A percentile compares a stretch with the other conserved stretches of the same genome.
Evolutionary conservation across 2,329 filamentous ascomycete genomes (phyloP).

Genomic region (Aspergillus sp.): DNA sequence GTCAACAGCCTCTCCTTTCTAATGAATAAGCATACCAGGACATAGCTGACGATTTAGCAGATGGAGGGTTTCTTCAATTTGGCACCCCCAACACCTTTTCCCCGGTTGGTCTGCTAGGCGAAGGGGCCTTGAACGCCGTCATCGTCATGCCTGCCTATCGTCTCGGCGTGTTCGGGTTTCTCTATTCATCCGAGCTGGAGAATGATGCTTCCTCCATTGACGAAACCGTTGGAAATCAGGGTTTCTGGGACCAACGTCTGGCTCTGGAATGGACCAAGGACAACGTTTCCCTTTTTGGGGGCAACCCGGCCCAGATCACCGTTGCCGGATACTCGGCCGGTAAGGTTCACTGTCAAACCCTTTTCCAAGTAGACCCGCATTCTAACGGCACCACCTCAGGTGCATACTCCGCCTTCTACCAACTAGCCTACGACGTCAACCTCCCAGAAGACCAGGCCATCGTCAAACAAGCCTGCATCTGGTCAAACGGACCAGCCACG

Average conservation of each 20-base stretch:
- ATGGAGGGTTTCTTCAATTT: constrained; percentile 59
- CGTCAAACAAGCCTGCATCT: constrained; percentile 54
- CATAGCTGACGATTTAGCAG: constrained; percentile 24
- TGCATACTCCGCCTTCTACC: constrained; percentile 57
- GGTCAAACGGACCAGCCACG: constrained; percentile 53
- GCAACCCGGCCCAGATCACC: constrained; percentile 52
- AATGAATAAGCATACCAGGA: too few relatives aligned
- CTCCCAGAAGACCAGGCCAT: constrained; percentile 47
- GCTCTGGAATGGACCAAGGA: constrained; percentile 58
- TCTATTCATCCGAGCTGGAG: constrained; percentile 50
- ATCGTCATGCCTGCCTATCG: constrained; percentile 58
- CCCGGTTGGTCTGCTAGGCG: constrained; percentile 47
- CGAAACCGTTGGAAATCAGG: constrained; percentile 49
- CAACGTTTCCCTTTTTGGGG: constrained; percentile 53
- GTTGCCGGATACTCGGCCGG: constrained; percentile 58
- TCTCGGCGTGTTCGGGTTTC: constrained; percentile 57
- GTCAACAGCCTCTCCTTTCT: constrained; percentile 15
- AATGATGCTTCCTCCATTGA: constrained; percentile 38
- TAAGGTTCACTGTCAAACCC: constrained; percentile 13
- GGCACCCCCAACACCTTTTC: constrained; percentile 52
- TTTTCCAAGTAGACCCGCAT: not conserved
- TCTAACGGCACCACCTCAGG: constrained; percentile 30
- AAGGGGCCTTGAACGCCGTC: constrained; percentile 51
- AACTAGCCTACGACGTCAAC: constrained; percentile 57
- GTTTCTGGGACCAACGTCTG: constrained; percentile 58